Evolutionary conservation across 2,329 filamentous ascomycete species (phyloP).

Genomic region (Talaromyces pinophilus): DNA sequence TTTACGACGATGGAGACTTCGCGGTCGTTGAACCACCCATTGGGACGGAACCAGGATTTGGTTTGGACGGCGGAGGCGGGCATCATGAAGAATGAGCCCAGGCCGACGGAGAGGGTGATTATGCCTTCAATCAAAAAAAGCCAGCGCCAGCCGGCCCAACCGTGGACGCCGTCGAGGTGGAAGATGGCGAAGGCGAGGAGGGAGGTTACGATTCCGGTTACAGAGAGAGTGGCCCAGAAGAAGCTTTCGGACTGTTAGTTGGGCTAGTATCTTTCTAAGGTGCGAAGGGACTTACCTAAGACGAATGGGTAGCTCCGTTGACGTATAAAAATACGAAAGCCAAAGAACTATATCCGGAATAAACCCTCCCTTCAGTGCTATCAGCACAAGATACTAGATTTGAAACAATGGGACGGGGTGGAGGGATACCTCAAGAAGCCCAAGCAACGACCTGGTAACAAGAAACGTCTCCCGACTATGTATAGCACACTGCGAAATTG

Average conservation of each 20-base stretch:
- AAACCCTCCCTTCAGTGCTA: constrained; percentile 35
- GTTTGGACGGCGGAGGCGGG: constrained; percentile 26
- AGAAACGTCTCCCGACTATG: constrained; percentile 46
- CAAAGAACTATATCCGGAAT: constrained; percentile 21
- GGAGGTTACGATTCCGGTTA: constrained; percentile 9
- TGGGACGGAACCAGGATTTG: constrained; percentile 27
- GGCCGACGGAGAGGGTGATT: constrained; percentile 18
- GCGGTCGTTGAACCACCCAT: constrained; percentile 39
- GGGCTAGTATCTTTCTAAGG: not conserved
- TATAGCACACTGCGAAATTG: constrained; percentile 47
- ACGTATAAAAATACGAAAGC: constrained; percentile 21
- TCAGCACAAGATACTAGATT: not conserved
- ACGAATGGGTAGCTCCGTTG: constrained; percentile 12
- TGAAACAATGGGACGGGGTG: no score
- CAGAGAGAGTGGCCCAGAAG: constrained; percentile 18
- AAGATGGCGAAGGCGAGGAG: constrained; percentile 21
- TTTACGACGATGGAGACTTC: constrained; percentile 63
- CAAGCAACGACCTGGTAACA: constrained; percentile 47
- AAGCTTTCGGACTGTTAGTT: not conserved
- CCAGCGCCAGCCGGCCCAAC: constrained; percentile 16
- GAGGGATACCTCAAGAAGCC: constrained; percentile 40
- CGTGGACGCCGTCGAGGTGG: constrained; percentile 15
- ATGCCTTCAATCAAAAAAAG: constrained; percentile 21
- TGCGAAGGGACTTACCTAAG: not conserved
- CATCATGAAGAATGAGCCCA: constrained; percentile 44